Conservation (phyloP, 2,329 filamentous ascomycete species). For the Trichoderma lentiforme region DNA sequence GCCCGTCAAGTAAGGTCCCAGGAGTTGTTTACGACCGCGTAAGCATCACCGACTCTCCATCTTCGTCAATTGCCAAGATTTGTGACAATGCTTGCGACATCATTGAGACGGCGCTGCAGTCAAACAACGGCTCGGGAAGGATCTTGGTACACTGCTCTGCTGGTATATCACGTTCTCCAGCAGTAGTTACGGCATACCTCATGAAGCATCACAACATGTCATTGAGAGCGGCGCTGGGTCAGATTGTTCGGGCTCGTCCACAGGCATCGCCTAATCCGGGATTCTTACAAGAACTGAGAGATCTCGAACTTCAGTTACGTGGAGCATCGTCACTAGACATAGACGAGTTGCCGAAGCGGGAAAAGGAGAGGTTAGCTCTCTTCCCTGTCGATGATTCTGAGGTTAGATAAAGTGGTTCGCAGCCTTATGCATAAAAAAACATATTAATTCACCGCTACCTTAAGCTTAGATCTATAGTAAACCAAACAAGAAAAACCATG, state of each 20-base stretch:
- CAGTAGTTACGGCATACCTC: neutral
- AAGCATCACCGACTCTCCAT: conserved; percentile 10
- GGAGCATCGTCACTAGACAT: neutral
- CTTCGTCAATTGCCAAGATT: neutral
- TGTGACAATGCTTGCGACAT: neutral
- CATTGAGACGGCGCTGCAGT: neutral
- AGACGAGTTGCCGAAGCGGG: neutral
- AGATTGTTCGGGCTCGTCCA: conserved; percentile 4
- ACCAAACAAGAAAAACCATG: neutral
- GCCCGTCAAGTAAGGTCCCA: conserved; percentile 1
- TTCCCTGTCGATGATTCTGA: neutral
- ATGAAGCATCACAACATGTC: conserved; percentile 5
- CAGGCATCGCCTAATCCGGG: conserved; percentile 10
- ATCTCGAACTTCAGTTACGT: neutral
- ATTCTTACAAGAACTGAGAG: neutral
- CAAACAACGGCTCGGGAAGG: neutral
- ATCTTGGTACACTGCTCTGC: conserved; percentile 13
- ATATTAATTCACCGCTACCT: neutral
- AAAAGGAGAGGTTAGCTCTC: neutral
- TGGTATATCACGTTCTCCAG: conserved; percentile 14
- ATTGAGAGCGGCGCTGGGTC: neutral
- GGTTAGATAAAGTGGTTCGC: neutral
- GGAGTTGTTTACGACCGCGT: conserved; percentile 4
- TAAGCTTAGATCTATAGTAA: neutral
- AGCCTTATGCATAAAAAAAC: neutral